phyloP scores from a whole-genome alignment of 441 rosid genomes.

The Brassica balearica region DNA sequence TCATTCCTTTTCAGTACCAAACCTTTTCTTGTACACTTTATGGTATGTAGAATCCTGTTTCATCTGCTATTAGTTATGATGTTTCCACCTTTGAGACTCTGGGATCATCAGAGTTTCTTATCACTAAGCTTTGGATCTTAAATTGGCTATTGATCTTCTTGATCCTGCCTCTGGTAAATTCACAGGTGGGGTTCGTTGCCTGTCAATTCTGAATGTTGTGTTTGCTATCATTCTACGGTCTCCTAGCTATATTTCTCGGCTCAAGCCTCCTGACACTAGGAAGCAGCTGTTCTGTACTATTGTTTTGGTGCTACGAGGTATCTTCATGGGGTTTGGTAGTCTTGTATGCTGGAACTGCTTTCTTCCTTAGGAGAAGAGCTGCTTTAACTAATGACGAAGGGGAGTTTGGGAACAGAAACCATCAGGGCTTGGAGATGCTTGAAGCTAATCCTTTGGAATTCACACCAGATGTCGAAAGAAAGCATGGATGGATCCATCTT shows the following conservation, averaged over 20 bases:
- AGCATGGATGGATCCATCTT: conserved; percentile 87
- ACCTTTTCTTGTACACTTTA: not conserved
- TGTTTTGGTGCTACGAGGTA: conserved; percentile 95
- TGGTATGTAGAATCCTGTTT: not conserved
- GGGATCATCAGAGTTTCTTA: not conserved
- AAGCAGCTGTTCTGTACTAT: conserved; percentile 79
- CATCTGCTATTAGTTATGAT: not conserved
- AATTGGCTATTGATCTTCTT: conserved; percentile 23
- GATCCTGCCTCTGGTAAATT: conserved; percentile 29
- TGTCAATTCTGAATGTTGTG: conserved; percentile 69
- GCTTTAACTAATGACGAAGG: conserved; percentile 71
- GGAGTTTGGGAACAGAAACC: conserved; percentile 59
- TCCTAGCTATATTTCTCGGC: conserved; percentile 85
- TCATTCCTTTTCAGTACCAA: conserved; percentile 25
- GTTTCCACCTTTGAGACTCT: not conserved
- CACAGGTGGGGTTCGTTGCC: conserved; percentile 87
- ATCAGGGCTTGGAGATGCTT: conserved; percentile 83
- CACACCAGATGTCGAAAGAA: conserved; percentile 80
- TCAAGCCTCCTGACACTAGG: conserved; percentile 87
- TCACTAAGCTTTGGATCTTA: conserved; percentile 12
- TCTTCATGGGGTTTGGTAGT: conserved; percentile 80
- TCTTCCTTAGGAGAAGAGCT: conserved; percentile 72
- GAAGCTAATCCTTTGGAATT: conserved; percentile 75
- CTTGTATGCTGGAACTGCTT: conserved; percentile 77
- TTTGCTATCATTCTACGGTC: conserved; percentile 73